Evolutionary conservation across 768 basidiomycete species (phyloP).

Genomic region (Pulveroboletus sp.): DNA sequence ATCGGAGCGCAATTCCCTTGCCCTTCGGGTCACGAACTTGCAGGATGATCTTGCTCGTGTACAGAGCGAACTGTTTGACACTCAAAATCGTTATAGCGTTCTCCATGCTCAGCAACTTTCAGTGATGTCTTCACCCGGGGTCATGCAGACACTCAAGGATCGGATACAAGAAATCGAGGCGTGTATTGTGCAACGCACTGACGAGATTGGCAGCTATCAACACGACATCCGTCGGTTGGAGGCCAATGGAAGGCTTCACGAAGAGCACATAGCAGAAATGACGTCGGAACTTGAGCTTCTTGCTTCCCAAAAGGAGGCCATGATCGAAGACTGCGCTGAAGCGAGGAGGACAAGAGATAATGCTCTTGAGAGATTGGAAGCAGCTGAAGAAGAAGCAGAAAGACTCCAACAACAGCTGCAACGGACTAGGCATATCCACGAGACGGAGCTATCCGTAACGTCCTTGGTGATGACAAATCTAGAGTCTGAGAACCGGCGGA

Average conservation of each 20-base stretch:
- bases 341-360: slow-evolving; percentile 70
- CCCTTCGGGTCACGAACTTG: slow-evolving; percentile 62
- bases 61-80: slow-evolving; percentile 50
- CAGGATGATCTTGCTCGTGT: slow-evolving; percentile 49
- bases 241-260: slow-evolving; percentile 67
- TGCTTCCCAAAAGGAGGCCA: slow-evolving; percentile 64
- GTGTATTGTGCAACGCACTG: slow-evolving; percentile 59
- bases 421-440: slow-evolving; percentile 21
- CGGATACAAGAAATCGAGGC: slow-evolving; percentile 68
- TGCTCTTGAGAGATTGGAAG: slow-evolving; percentile 51
- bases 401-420: slow-evolving; percentile 30
- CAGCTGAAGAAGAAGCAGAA: slow-evolving; percentile 60
- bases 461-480: slow-evolving; percentile 38
- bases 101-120: slow-evolving; percentile 67
- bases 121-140: slow-evolving; percentile 53
- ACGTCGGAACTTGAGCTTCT: slow-evolving; percentile 63
- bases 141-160: slow-evolving; percentile 48
- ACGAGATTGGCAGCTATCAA: slow-evolving; percentile 74
- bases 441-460: slow-evolving; percentile 34
- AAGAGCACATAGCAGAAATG: slow-evolving; percentile 70
- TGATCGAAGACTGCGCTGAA: slow-evolving; percentile 81
- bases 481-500: slow-evolving; percentile 28
- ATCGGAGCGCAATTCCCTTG: slow-evolving; percentile 61
- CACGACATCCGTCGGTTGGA: slow-evolving; percentile 76
- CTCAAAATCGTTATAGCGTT: slow-evolving; percentile 55